These are phyloP conservation scores for Xylariaceae sp. DNA, from an alignment of 2,329 filamentous ascomycete genomes.

Conservation along the genomic window DNA sequence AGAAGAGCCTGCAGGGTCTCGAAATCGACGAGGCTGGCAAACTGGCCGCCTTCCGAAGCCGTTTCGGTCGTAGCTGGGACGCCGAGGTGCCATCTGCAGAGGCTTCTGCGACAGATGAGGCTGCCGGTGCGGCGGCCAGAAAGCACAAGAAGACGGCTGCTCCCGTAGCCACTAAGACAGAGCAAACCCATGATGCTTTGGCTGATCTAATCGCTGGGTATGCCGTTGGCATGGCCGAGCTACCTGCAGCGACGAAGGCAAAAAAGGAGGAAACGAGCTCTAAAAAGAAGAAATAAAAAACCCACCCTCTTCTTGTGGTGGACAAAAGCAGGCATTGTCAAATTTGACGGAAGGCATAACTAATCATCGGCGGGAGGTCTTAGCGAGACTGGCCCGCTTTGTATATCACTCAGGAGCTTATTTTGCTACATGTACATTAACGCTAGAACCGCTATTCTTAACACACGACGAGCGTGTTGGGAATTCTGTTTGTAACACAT, in stretches of 20 bases:
- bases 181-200: constrained; percentile 33
- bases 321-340: too few species aligned
- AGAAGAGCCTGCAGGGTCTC: constrained; percentile 74
- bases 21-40: constrained; percentile 94
- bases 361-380: neutral
- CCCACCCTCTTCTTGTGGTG: neutral
- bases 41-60: constrained; percentile 75
- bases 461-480: too few species aligned
- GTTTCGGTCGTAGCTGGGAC: constrained; percentile 83
- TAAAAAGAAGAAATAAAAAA: constrained; percentile 41
- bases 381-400: neutral
- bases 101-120: constrained; percentile 25
- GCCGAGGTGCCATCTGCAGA: constrained; percentile 29
- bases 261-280: too few species aligned
- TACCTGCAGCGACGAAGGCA: constrained; percentile 24
- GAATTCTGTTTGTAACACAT: too few species aligned
- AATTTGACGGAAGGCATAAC: too few species aligned
- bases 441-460: too few species aligned
- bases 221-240: constrained; percentile 21
- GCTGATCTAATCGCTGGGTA: constrained; percentile 50
- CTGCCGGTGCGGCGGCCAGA: constrained; percentile 6
- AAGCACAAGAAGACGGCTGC: constrained; percentile 13
- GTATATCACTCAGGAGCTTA: neutral
- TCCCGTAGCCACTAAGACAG: constrained; percentile 20
- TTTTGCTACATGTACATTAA: constrained; percentile 4